Evolutionary conservation across 1,284 basidiomycete species (phyloP), one percentile per base, ranked within the genome.

Genomic region (Nidula niveotomentosa): DNA sequence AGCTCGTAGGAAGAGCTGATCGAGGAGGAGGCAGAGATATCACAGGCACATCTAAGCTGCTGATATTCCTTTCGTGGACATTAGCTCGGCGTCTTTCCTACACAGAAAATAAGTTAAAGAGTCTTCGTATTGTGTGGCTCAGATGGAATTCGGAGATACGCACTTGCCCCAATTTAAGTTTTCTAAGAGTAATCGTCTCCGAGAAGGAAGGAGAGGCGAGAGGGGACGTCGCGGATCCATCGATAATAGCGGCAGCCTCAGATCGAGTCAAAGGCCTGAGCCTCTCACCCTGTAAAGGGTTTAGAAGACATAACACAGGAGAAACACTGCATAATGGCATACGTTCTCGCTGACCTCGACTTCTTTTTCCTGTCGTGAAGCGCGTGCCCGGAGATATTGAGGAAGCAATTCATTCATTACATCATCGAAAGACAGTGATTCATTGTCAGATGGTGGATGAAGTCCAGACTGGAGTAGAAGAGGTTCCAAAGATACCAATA

Each of bases 101-200:
- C 18, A 53, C 51, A 6, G 4, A 30, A 30, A 30, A 6, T 30
- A 30, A 30, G 30, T 17, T n/a, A 52, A 35, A 30, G 30, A 34
- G 39, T 41, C 37, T 9, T 15, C 5, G 15, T 51, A 18, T 51
- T 51, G 17, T 17, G 47, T 18, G 4, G 10, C 15, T 43, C n/a
- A 36, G 6, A 33, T 13, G 36, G 5, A 36, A 12, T 15, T 36
- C 12, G 23, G n/a, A 49, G 13, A 18, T 15, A 62, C 76, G 3
- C 65, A 81, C 81, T 49, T 68, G 74, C 34, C 68, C 69, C 10
- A 81, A 53, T 58, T 77, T 77, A 52, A 84, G 66, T 61, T 81
- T 84, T 54, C 82, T 73, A 43, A 74, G 52, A 9, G 70, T 58
- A n/a, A 84, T 64, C 17, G 69, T 65, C 45, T 78, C 72, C 0